Conservation (phyloP, 805 yeast species). For the Teunomyces atbi region DNA sequence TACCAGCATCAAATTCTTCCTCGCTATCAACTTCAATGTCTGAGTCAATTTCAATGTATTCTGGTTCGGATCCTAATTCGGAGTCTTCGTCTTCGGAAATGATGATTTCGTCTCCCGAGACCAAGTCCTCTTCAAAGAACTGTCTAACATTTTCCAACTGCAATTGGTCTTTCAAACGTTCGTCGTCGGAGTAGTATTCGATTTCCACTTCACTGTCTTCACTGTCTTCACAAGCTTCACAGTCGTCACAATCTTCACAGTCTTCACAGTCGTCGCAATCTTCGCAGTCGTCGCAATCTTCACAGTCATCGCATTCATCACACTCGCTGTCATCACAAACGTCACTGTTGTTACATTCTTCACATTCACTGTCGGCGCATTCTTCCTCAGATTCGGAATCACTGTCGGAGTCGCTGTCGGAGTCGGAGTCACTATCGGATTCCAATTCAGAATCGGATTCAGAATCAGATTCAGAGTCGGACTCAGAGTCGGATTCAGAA, state of each 20-base stretch:
- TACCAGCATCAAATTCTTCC: slow-evolving; percentile 20
- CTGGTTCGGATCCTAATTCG: slow-evolving; percentile 19
- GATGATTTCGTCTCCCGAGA: slow-evolving; percentile 26
- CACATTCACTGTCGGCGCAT: slow-evolving; percentile 2
- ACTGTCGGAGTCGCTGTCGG: slow-evolving; percentile 9
- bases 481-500: slow-evolving; percentile 11
- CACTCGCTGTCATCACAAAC: slow-evolving; percentile 9
- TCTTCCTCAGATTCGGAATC: slow-evolving; percentile 10
- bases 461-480: slow-evolving; percentile 11
- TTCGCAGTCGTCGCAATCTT: background rate
- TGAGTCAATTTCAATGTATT: slow-evolving; percentile 31
- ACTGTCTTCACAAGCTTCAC: background rate
- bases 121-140: slow-evolving; percentile 32
- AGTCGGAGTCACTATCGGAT: slow-evolving; percentile 9
- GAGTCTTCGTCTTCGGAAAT: slow-evolving; percentile 18
- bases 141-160: slow-evolving; percentile 38
- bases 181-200: slow-evolving; percentile 28
- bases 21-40: slow-evolving; percentile 24
- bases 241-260: background rate
- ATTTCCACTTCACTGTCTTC: slow-evolving; percentile 18
- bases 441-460: slow-evolving; percentile 16
- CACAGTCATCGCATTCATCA: slow-evolving; percentile 16
- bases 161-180: slow-evolving; percentile 30
- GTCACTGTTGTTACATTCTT: background rate
- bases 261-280: background rate